Evolutionary conservation across 495 filamentous ascomycete genomes (phyloP).

Genomic region (Xylaria palmicola): DNA sequence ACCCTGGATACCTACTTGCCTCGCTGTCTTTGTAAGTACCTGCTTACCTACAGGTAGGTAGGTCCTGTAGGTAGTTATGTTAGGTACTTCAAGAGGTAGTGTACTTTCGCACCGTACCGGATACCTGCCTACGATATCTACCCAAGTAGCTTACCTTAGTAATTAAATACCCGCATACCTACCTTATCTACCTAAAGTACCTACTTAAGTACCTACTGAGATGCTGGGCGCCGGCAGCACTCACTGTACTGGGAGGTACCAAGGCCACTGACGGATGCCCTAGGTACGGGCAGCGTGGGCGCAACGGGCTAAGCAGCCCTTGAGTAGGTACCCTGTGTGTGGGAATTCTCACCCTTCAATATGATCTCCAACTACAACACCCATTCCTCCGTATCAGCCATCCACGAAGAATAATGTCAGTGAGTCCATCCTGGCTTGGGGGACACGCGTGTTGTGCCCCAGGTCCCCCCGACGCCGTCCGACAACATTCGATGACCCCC

Average conservation of each 20-base stretch:
- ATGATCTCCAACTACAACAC: neutral
- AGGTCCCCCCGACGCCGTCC: slow-evolving; percentile 2
- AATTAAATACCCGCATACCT: too few relatives aligned
- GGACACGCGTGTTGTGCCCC: neutral
- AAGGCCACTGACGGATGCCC: too few relatives aligned
- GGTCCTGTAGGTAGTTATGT: neutral
- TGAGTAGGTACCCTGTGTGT: slow-evolving; percentile 5
- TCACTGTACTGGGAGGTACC: too few relatives aligned
- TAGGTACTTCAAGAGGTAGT: too few relatives aligned
- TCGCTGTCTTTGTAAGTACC: too few relatives aligned
- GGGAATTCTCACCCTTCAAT: slow-evolving; percentile 11
- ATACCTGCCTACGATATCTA: too few relatives aligned
- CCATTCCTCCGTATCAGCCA: slow-evolving; percentile 9
- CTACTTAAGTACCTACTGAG: neutral
- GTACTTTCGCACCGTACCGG: too few relatives aligned
- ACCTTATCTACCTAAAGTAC: neutral
- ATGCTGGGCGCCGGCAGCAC: too few relatives aligned
- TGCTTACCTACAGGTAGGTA: too few relatives aligned
- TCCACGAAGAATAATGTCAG: neutral
- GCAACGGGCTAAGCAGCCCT: neutral
- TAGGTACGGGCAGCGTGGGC: neutral
- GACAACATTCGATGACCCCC: slow-evolving; percentile 14
- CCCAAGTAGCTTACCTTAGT: too few relatives aligned
- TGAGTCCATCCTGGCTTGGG: neutral
- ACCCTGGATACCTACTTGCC: too few relatives aligned